Evolutionary conservation across 441 rosid genomes (phyloP).

Genomic region (Gossypium davidsonii): DNA sequence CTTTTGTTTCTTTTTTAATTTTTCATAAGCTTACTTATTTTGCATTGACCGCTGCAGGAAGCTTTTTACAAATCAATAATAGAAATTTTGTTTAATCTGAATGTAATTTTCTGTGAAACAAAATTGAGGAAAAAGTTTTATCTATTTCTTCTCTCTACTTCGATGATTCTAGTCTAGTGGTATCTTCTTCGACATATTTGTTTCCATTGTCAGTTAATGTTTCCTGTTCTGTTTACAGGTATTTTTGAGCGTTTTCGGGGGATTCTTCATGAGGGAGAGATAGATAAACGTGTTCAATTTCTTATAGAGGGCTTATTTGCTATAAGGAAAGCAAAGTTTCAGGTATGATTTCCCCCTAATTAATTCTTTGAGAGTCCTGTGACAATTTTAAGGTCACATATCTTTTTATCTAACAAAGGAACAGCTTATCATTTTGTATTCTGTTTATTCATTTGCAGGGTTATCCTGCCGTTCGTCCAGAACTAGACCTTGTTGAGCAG

Average conservation of each 20-base stretch:
- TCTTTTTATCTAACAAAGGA: neutral
- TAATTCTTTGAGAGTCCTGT: neutral
- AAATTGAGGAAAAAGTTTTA: neutral
- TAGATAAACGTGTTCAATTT: slow-evolving; percentile 86
- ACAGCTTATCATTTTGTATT: slow-evolving; percentile 8
- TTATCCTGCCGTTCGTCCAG: slow-evolving; percentile 84
- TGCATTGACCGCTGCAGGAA: neutral
- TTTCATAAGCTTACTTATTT: neutral
- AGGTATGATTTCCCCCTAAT: slow-evolving; percentile 34
- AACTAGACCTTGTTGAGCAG: slow-evolving; percentile 74
- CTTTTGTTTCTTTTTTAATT: neutral
- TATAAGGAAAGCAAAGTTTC: slow-evolving; percentile 73
- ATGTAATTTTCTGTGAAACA: neutral
- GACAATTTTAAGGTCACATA: neutral
- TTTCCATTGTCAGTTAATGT: neutral
- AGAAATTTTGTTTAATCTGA: neutral
- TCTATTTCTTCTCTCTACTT: neutral
- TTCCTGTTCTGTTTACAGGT: slow-evolving; percentile 35
- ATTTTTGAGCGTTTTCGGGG: slow-evolving; percentile 91
- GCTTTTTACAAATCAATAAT: neutral
- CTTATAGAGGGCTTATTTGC: slow-evolving; percentile 88
- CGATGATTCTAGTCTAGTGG: neutral
- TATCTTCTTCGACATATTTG: neutral
- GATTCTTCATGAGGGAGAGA: slow-evolving; percentile 94
- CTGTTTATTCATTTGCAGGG: slow-evolving; percentile 45